Base-by-base conservation (phyloP, 2,329 filamentous ascomycete genomes). In the Cadophora luteo-olivacea region DNA sequence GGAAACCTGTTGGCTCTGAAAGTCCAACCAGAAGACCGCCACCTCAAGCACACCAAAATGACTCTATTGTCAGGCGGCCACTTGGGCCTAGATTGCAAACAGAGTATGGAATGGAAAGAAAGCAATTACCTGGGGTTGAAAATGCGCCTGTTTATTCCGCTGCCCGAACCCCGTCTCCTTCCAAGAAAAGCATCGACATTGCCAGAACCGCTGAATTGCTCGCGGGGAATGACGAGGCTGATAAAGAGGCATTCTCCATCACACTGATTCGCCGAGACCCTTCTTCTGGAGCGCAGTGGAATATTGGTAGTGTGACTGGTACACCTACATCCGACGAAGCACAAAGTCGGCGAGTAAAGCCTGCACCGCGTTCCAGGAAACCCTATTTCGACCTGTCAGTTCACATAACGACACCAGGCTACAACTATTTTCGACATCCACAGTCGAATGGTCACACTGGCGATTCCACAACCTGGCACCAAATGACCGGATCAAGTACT, bases 221-320 rank as follows among this genome's bases (percentile, higher is more conserved):
- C 22, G 9, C 51, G 24, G 60, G 36, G 14, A 29, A 19, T 24
- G 5, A 12, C 41, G 52, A 60, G 38, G 29, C 14, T 45, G 54
- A 29, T 36, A 52, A 48, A 36, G 32, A 25, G 22, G 45, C 25
- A 12, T 78, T 78, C 64, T 77, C 75, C 11, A 75, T 79, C 68
- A 79, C 88, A 0, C 79, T 94, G 16, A 93, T 94, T 74, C 89
- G 92, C n/a, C 87, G 91, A 71, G 90, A 94, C 76, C 90, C 90
- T 0, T 83, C 85, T 25, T 87, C 89, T 9, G 88, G 88, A 8
- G 84, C 84, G 65, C 92, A 94, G 78, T 93, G 91, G 91, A 94
- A 94, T 75, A 85, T 94, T 14, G 92, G 89, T 25, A 88, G 84
- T 65, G 84, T 93, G 61, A 85, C 84, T 62, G 76, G 76, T 32